phyloP scores from a whole-genome alignment of 768 basidiomycete species.

The Boletus sp. region DNA sequence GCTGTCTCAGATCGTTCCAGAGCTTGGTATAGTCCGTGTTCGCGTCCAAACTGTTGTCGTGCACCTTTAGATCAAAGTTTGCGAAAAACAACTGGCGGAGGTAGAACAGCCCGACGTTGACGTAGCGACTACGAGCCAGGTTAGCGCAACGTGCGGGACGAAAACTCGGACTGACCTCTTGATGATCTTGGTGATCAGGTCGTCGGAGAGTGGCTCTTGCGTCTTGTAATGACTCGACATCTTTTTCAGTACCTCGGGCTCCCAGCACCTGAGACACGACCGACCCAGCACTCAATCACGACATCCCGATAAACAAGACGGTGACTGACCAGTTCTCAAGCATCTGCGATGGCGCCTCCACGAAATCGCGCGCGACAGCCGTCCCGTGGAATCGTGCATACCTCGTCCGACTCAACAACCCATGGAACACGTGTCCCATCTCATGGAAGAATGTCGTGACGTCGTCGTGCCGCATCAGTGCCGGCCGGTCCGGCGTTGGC shows the following conservation, averaged over 20 bases:
- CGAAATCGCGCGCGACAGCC: slow-evolving; percentile 73
- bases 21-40: slow-evolving; percentile 64
- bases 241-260: slow-evolving; percentile 65
- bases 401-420: slow-evolving; percentile 63
- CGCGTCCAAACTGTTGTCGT: slow-evolving; percentile 40
- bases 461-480: slow-evolving; percentile 81
- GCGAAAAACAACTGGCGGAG: slow-evolving; percentile 68
- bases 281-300: not conserved
- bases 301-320: not conserved
- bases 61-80: slow-evolving; percentile 15
- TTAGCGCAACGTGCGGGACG: not conserved
- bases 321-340: slow-evolving; percentile 73
- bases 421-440: slow-evolving; percentile 74
- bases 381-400: slow-evolving; percentile 82
- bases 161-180: slow-evolving; percentile 48
- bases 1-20: slow-evolving; percentile 70
- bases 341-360: slow-evolving; percentile 91
- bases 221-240: slow-evolving; percentile 81
- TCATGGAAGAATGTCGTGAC: slow-evolving; percentile 90
- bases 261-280: slow-evolving; percentile 60
- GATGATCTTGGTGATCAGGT: slow-evolving; percentile 71
- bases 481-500: slow-evolving; percentile 71
- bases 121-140: slow-evolving; percentile 50
- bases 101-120: slow-evolving; percentile 77
- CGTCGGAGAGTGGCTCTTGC: slow-evolving; percentile 63